Evolutionary conservation across 208 protist genomes (phyloP), one percentile per base, ranked within the genome.

Genomic region (Wallacemonas rigidus): DNA sequence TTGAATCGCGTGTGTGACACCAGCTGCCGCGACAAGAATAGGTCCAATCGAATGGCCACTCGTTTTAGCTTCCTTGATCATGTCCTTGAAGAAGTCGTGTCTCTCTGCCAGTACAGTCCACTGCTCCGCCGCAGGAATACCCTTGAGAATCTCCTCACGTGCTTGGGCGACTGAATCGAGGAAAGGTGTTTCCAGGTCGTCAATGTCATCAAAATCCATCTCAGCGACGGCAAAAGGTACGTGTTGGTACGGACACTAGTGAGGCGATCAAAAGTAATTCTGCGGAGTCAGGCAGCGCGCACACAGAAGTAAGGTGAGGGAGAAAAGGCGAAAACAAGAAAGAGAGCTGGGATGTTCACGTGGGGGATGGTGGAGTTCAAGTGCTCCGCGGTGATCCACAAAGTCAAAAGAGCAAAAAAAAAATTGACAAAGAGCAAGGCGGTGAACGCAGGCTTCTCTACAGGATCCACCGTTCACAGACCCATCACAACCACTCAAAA

Each of bases 41-140:
- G 70, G 47, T 2, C 78, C 81, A 36, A 89, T 45, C 26, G 51
- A 48, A 17, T 80, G 57, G 5, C 82, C 90, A 17, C 85, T 82
- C 53, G 51, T 56, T 17, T 71, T 76, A 0, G 85, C 87, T 44
- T 92, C 85, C 50, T 70, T 70, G 0, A 82, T 76, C 35, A 92
- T 80, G 67, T 92, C 90, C 35, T 79, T 83, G 67, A 95, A 87
- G 41, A 90, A 85, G 6, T 76, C 68, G 57, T 95, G 76, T 51
- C 72, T 72, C 35, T 85, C 75, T 9, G 79, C 74, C 39, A 91
- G 40, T 43, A 80, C 60, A 5, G 55, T 12, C 85, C 87, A 91
- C 48, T 80, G 79, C 39, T 64, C 56, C 8, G 44, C 39, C 55
- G 83, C 74, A 9, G 61, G 40, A 17, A n/a, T 8, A 51, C 43